phyloP scores from a whole-genome alignment of 176 grass and related monocot species.

The Avena atlantica region DNA sequence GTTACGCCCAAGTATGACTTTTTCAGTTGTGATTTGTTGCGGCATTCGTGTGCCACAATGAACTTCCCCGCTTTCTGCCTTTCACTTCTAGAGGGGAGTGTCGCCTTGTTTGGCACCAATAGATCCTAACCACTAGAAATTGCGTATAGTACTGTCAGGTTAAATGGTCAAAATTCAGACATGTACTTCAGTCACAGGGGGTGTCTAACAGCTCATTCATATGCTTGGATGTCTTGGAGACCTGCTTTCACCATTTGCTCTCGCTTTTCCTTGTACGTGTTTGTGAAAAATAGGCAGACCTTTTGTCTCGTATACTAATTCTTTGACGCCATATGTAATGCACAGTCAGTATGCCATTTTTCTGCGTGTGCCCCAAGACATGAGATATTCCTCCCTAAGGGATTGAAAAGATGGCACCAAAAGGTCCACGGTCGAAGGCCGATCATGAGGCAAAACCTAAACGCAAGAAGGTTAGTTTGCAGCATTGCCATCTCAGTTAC shows the following conservation, averaged over 20 bases:
- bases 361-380: constrained; percentile 30
- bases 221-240: not conserved
- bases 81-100: not conserved
- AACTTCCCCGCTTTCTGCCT: not conserved
- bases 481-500: constrained; percentile 43
- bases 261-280: not conserved
- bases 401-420: constrained; percentile 85
- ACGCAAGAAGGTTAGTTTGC: constrained; percentile 86
- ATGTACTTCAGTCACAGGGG: not conserved
- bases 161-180: not conserved
- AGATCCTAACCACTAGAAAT: not conserved
- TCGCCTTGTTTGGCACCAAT: not conserved
- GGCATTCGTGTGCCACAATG: not conserved
- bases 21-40: not conserved
- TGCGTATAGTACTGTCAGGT: not conserved
- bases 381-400: constrained; percentile 41
- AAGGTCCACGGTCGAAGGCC: constrained; percentile 87
- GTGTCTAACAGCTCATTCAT: not conserved
- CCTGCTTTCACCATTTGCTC: not conserved
- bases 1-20: not conserved
- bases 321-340: not conserved
- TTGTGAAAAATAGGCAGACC: not conserved
- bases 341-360: constrained; percentile 34
- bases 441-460: constrained; percentile 95
- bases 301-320: constrained; percentile 27